Evolutionary conservation across 179 eudicot species (phyloP), one percentile per base, ranked within the genome.

Genomic region (Beta lomatogona): DNA sequence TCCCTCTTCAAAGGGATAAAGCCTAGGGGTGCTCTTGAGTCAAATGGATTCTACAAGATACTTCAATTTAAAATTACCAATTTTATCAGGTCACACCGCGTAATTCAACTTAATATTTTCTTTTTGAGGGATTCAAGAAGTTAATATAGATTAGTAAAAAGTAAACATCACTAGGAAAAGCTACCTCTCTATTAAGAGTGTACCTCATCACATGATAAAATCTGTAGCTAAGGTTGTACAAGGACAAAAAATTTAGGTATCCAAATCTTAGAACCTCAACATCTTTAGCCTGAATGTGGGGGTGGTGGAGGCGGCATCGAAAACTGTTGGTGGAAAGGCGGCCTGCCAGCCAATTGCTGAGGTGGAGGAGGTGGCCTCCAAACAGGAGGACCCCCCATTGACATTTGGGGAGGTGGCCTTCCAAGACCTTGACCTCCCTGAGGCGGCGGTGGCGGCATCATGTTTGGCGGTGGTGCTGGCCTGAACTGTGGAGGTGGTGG

Each of bases 351-450:
- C 68, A 92, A 76, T 63, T 91, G 93, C 82, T 91, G 93, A 69
- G 92, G 94, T n/a, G 87, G 93, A 4, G 96, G 96, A 7, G 92
- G 93, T 4, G 89, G 93, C 67, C 93, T 80, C 96, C 93, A 89
- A 36, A 45, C 83, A 53, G 87, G 89, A 9, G 87, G 92, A 76
- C 90, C 90, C 19, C 84, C 87, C 86, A 87, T 85, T 25, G 85
- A 87, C 85, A 88, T 81, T 45, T 92, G 92, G 3, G 93, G 93
- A 15, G 93, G 96, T 3, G 92, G 91, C 81, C 92, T 85, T 9
- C 85, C 53, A 53, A 81, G 66, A 22, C 77, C 85, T 53, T 72
- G 89, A 41, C 75, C 87, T 50, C 63, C 84, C 58, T 84, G 88
- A 48, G 88, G 87, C 41, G 88, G 88, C 3, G 88, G 87, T 22